Conservation (phyloP, 495 filamentous ascomycete genomes). For the Cercophora scortea region DNA sequence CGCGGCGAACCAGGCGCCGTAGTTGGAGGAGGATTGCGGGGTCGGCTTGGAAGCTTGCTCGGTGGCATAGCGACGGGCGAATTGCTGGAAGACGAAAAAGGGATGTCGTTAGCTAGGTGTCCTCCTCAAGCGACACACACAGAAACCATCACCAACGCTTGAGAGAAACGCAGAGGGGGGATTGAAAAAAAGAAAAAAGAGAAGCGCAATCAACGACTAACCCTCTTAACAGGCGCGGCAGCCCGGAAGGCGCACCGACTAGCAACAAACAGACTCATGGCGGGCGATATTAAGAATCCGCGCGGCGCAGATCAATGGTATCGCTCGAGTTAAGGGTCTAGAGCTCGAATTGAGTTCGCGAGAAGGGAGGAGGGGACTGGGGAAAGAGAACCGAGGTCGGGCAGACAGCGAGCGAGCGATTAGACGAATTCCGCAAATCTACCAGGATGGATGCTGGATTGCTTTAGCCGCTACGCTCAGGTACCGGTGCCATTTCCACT, state of each 20-base stretch:
- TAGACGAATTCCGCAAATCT: too few relatives aligned
- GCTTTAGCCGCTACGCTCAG: too few relatives aligned
- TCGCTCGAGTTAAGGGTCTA: too few relatives aligned
- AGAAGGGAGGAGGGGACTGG: too few relatives aligned
- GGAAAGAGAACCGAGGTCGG: too few relatives aligned
- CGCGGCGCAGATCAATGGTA: not conserved
- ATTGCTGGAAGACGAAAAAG: constrained; percentile 6
- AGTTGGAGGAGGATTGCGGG: not conserved
- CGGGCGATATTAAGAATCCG: too few relatives aligned
- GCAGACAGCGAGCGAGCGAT: too few relatives aligned
- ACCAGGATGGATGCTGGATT: too few relatives aligned
- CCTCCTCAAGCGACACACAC: too few relatives aligned
- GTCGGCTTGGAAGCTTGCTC: constrained; percentile 20
- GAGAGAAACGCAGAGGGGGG: not conserved
- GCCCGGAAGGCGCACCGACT: constrained; percentile 24
- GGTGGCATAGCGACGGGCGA: constrained; percentile 45
- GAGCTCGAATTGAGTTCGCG: too few relatives aligned
- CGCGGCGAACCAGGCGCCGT: too few relatives aligned
- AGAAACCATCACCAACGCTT: not conserved
- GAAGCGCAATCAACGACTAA: constrained; percentile 3
- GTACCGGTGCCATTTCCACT: too few relatives aligned
- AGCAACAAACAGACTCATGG: constrained; percentile 26
- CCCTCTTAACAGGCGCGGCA: constrained; percentile 23
- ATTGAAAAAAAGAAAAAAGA: not conserved
- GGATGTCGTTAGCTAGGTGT: not conserved